Evolutionary conservation across 768 basidiomycete species (phyloP).

Genomic region (Ephemerocybe angulata): DNA sequence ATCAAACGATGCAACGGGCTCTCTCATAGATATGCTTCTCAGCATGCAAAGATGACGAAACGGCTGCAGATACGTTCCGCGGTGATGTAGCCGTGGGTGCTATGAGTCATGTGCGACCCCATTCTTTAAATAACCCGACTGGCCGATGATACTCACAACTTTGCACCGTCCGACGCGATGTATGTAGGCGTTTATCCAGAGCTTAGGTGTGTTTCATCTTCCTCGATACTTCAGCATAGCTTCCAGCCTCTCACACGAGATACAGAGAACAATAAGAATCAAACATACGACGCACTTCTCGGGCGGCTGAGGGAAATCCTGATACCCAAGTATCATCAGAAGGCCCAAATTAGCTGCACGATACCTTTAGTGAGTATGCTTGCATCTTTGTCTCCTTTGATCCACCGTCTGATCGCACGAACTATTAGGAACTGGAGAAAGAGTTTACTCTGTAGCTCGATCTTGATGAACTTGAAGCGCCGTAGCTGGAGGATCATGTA

Average conservation of each 20-base stretch:
- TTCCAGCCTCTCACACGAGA: background rate
- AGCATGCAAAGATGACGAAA: slow-evolving; percentile 68
- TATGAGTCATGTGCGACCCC: slow-evolving; percentile 65
- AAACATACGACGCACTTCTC: slow-evolving; percentile 65
- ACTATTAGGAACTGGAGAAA: background rate
- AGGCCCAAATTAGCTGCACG: slow-evolving; percentile 68
- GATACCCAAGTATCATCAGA: slow-evolving; percentile 60
- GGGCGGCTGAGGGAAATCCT: slow-evolving; percentile 40
- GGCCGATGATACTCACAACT: background rate
- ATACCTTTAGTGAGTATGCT: slow-evolving; percentile 52
- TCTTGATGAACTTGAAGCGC: no score
- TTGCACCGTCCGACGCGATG: background rate
- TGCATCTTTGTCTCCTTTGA: background rate
- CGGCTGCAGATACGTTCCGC: slow-evolving; percentile 65
- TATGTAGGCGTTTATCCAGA: slow-evolving; percentile 55
- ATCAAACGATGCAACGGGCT: background rate
- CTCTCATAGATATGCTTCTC: slow-evolving; percentile 59
- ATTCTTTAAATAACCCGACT: no score
- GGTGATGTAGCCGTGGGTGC: slow-evolving; percentile 68
- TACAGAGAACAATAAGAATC: slow-evolving; percentile 41
- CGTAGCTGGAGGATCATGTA: no score
- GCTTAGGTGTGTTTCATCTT: slow-evolving; percentile 34
- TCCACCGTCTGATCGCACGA: background rate
- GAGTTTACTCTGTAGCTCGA: background rate
- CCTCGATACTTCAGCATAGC: background rate